A percentile compares a stretch with the other conserved stretches of the same genome.
These are phyloP conservation scores for Platanthera guangdongensis DNA, from an alignment of 106 monocot genomes.

Conservation along the genomic window DNA sequence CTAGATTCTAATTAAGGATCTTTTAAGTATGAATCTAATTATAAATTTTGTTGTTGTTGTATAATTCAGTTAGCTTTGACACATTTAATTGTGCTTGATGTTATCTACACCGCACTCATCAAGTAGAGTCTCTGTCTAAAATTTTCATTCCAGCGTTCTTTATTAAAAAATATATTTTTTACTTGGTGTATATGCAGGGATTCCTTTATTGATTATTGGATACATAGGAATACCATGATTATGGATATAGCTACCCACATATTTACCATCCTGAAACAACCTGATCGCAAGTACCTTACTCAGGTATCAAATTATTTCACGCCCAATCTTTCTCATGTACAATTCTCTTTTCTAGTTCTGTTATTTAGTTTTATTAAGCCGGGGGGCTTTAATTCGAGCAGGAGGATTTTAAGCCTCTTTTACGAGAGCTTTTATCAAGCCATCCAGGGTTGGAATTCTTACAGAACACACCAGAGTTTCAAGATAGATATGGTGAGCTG, in stretches of 20 bases:
- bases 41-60: neutral
- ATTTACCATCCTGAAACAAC: constrained; percentile 71
- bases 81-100: neutral
- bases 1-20: neutral
- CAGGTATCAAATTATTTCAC: constrained; percentile 33
- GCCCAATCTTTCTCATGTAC: neutral
- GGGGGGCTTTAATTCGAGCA: constrained; percentile 2
- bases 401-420: constrained; percentile 93
- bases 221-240: constrained; percentile 73
- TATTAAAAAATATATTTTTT: neutral
- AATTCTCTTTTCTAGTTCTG: neutral
- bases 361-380: neutral
- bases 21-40: neutral
- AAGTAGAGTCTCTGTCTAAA: neutral
- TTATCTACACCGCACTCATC: neutral
- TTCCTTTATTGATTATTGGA: constrained; percentile 76
- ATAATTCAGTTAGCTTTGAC: neutral
- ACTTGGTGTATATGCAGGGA: constrained; percentile 44
- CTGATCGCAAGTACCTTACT: constrained; percentile 55
- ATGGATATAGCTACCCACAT: constrained; percentile 76
- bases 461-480: constrained; percentile 95
- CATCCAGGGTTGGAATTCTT: constrained; percentile 93
- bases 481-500: constrained; percentile 88
- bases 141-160: neutral
- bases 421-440: constrained; percentile 70